phyloP scores from a whole-genome alignment of 176 grass and related monocot genomes.

The Stipa capillata region DNA sequence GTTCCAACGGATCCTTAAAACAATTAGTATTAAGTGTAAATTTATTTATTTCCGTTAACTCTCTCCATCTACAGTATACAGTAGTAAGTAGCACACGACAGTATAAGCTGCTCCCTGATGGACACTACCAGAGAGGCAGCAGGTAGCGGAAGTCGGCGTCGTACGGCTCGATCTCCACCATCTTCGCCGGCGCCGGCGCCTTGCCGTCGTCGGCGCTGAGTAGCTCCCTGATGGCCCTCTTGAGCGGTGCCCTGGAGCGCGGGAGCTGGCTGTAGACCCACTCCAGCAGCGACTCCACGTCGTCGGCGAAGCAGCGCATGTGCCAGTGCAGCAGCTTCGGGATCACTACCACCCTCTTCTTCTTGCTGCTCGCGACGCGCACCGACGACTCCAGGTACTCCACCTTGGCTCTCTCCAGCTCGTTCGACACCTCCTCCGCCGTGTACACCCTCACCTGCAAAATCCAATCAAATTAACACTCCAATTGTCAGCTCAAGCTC shows the following conservation, averaged over 20 bases:
- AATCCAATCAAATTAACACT: too few species aligned
- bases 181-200: constrained; percentile 14
- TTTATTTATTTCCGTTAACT: too few species aligned
- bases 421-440: constrained; percentile 63
- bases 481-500: not conserved
- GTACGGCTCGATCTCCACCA: constrained; percentile 60
- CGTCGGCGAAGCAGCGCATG: constrained; percentile 89
- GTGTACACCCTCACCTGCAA: constrained; percentile 87
- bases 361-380: constrained; percentile 42
- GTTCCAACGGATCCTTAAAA: too few species aligned
- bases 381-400: constrained; percentile 76
- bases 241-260: constrained; percentile 24
- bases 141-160: constrained; percentile 72
- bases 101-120: too few species aligned
- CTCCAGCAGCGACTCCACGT: constrained; percentile 79
- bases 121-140: too few species aligned
- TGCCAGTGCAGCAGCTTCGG: constrained; percentile 88
- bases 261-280: constrained; percentile 95
- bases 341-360: constrained; percentile 16
- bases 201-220: constrained; percentile 32
- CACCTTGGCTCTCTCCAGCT: constrained; percentile 76
- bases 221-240: constrained; percentile 62
- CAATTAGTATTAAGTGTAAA: too few species aligned
- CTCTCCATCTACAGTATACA: too few species aligned
- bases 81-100: too few species aligned